These are phyloP conservation scores for Penicillium fuscoglaucum DNA, from an alignment of 2,329 filamentous ascomycete species.

Conservation along the genomic window DNA sequence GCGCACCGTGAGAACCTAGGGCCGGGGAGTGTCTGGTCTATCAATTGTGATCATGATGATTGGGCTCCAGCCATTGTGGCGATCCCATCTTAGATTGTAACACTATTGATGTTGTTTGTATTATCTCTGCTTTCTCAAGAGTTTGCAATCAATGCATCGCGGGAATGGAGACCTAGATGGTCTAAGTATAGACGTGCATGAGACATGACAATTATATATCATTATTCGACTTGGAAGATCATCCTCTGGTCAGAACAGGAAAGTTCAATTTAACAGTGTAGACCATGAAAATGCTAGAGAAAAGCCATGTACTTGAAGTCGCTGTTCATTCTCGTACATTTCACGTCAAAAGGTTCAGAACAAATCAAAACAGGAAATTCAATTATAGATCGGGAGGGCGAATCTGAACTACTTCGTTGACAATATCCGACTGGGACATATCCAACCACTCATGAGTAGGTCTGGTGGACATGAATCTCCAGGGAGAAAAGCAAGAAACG, in stretches of 20 bases:
- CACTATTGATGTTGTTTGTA: not conserved
- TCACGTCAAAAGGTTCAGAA: not conserved
- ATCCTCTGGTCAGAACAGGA: not conserved
- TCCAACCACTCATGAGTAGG: slow-evolving; percentile 6
- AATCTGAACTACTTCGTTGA: slow-evolving; percentile 7
- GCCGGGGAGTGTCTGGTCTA: not conserved
- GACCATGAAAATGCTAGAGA: not conserved
- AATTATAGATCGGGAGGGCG: not conserved
- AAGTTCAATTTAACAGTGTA: not conserved
- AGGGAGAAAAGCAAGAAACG: not conserved
- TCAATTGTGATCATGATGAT: not conserved
- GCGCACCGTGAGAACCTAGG: not conserved
- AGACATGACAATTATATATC: not conserved
- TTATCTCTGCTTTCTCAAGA: not conserved
- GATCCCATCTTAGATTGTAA: not conserved
- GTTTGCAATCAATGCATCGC: not conserved
- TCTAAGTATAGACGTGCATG: slow-evolving; percentile 2
- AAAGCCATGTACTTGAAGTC: not conserved
- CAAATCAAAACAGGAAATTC: not conserved
- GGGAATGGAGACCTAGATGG: slow-evolving; percentile 1
- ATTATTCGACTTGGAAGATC: not conserved
- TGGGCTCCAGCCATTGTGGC: not conserved
- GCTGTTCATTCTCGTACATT: not conserved
- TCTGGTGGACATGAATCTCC: slow-evolving; percentile 3
- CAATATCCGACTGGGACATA: not conserved